These are phyloP conservation scores for Curvularia eragrostidis DNA, from an alignment of 2,329 filamentous ascomycete species.

Conservation along the genomic window DNA sequence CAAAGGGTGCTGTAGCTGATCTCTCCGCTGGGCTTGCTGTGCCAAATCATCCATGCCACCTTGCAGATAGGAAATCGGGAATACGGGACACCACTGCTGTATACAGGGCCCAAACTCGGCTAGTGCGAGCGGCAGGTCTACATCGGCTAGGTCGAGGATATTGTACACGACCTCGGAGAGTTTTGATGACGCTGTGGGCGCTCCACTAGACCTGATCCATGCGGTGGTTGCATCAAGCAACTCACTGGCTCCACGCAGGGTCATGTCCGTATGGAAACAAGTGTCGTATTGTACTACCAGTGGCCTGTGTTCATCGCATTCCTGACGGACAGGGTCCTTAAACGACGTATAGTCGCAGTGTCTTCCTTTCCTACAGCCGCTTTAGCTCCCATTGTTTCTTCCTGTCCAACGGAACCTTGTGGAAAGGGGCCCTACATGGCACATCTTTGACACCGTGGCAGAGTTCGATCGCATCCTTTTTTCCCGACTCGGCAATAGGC, in stretches of 20 bases:
- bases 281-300: constrained; percentile 19
- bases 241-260: constrained; percentile 10
- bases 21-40: neutral
- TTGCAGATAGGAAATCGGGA: constrained; percentile 14
- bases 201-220: constrained; percentile 8
- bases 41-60: constrained; percentile 8
- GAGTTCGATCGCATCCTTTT: constrained; percentile 19
- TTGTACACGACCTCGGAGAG: constrained; percentile 12
- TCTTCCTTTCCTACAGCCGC: neutral
- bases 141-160: constrained; percentile 6
- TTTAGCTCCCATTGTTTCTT: constrained; percentile 9
- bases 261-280: constrained; percentile 1
- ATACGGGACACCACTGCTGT: constrained; percentile 27
- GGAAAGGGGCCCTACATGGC: constrained; percentile 1
- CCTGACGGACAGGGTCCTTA: constrained; percentile 8
- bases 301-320: neutral
- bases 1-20: constrained; percentile 10
- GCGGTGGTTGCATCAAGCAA: constrained; percentile 12
- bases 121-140: constrained; percentile 8
- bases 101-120: constrained; percentile 22
- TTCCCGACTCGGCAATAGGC: constrained; percentile 23
- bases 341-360: constrained; percentile 22
- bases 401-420: neutral
- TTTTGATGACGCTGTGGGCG: neutral
- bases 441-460: constrained; percentile 4